Base-by-base conservation (phyloP, 306 rosid species). In the Lathyrus aphaca region DNA sequence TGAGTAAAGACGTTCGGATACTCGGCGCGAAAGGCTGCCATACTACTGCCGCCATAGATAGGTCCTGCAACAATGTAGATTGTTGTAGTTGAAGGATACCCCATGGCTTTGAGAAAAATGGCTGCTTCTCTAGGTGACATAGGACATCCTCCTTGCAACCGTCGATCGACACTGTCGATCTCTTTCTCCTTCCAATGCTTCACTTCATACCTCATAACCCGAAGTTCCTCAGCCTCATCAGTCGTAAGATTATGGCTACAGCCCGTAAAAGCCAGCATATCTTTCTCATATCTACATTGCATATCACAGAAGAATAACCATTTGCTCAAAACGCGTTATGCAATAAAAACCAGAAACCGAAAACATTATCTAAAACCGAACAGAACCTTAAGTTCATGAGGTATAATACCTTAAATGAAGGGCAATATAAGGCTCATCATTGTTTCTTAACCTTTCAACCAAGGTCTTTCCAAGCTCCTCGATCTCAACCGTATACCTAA, bases 151-250 rank as follows among this genome's bases (percentile, higher is more conserved):
- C 99, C 99, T 79, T 83, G 88, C 39, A 80, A 49, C 56, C 99
- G 48, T 66, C 80, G 74, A n/a, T 84, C 95, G 13, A 63, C 67
- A 49, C 95, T 85, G 16, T 95, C 96, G 51, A 95, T 91, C 77
- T 91, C 96, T 51, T 95, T 95, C 74, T 95, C 99, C 83, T 95
- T 95, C 99, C 99, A 95, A 79, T 95, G 99, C 76, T 85, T 86
- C n/a, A 91, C 96, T 2, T 40, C 82, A 79, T 95, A 86, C 74
- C 99, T 87, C 99, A 95, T 95, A 21, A 14, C 80, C 69, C 81
- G 82, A 15, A 95, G 97, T 53, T 95, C 91, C 68, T 83, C 90
- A 1, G 84, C 79, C 69, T 95, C 99, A 21, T 77, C 80, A 14
- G 74, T 75, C 0, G 96, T 89, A 48, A 95, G 96, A 79, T 95